phyloP scores from a whole-genome alignment of 441 rosid genomes.

The Rhodomyrtus psidioides region DNA sequence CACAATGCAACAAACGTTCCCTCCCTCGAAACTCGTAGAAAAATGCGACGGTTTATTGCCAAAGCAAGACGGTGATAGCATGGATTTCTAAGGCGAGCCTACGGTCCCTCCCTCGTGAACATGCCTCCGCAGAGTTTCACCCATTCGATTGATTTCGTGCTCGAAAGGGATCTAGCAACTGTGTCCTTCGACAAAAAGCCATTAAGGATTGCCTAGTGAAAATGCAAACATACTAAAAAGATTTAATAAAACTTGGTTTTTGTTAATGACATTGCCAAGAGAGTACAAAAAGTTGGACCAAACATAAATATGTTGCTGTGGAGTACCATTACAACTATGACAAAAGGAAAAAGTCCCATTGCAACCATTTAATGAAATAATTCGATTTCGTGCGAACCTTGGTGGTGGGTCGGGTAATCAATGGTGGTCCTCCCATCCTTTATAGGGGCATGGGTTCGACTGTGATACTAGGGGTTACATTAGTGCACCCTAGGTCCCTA shows the following conservation, averaged over 20 bases:
- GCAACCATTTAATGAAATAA: not conserved
- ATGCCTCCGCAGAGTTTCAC: not conserved
- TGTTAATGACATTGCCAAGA: not conserved
- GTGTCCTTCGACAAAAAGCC: not conserved
- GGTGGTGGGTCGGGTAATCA: not conserved
- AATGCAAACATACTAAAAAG: not conserved
- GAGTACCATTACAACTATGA: not conserved
- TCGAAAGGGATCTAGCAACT: not conserved
- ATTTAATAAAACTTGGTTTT: not conserved
- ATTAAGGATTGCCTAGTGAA: not conserved
- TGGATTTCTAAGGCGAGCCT: not conserved
- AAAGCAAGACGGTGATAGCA: not conserved
- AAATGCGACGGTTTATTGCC: no score
- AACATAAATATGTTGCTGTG: no score
- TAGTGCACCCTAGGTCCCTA: not conserved
- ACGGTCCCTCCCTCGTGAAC: not conserved
- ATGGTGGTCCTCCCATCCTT: not conserved
- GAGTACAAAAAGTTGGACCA: not conserved
- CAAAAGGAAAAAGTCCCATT: not conserved
- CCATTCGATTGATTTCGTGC: not conserved
- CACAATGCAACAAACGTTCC: not conserved
- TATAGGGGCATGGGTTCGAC: not conserved
- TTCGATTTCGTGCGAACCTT: not conserved
- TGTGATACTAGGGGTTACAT: not conserved
- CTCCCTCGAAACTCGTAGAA: no score